Evolutionary conservation across 176 grass and related monocot genomes (phyloP).

Genomic region (Aegilops tauschii): DNA sequence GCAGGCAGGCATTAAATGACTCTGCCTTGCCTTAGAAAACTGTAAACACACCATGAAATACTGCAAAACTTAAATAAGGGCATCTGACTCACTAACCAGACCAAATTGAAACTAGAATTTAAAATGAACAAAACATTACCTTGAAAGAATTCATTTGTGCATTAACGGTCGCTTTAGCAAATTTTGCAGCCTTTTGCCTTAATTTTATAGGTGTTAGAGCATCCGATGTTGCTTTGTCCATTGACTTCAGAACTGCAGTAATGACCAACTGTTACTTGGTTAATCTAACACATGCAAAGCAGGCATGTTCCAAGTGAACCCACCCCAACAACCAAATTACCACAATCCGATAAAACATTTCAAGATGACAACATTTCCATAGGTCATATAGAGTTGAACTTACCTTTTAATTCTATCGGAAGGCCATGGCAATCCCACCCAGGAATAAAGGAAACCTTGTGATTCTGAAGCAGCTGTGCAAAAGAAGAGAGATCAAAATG

Average conservation of each 20-base stretch:
- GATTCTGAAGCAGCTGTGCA: constrained; percentile 83
- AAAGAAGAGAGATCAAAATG: constrained; percentile 18
- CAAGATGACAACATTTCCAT: neutral
- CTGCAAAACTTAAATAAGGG: neutral
- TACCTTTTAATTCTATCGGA: constrained; percentile 98
- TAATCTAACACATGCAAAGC: neutral
- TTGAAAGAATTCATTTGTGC: constrained; percentile 98
- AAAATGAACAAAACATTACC: constrained; percentile 43
- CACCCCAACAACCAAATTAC: neutral
- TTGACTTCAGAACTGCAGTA: constrained; percentile 82
- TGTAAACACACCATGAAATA: neutral
- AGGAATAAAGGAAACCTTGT: constrained; percentile 91
- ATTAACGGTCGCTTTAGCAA: constrained; percentile 88
- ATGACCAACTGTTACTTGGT: constrained; percentile 18
- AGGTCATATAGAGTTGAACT: constrained; percentile 35
- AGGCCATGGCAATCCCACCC: constrained; percentile 99
- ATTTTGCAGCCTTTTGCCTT: constrained; percentile 96
- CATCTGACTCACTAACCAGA: neutral
- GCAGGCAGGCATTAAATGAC: neutral
- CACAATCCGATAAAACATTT: neutral
- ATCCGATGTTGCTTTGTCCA: constrained; percentile 81
- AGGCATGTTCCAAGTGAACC: neutral
- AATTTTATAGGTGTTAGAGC: constrained; percentile 82
- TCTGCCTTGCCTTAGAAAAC: neutral
- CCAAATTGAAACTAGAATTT: neutral